Conservation (phyloP, 148 eudicot species). For the Euryodendron excelsum region DNA sequence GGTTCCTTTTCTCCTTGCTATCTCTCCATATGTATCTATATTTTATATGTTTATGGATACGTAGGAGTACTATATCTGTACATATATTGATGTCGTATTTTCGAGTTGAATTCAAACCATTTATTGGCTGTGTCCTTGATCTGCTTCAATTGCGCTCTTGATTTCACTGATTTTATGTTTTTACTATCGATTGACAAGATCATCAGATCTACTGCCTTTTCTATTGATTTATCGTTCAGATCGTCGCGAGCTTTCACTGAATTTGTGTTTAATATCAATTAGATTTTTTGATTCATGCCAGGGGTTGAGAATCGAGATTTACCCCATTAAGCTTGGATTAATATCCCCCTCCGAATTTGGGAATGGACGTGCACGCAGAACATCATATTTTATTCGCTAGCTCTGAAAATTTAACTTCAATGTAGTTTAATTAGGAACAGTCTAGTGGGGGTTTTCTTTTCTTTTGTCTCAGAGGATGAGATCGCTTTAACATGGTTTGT, state of each 20-base stretch:
- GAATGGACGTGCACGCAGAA: no score
- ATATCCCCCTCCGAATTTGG: background rate
- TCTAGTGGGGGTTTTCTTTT: background rate
- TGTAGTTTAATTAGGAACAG: no score
- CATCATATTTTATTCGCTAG: no score
- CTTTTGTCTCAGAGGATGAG: background rate
- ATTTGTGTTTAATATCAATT: background rate
- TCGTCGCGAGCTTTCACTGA: background rate
- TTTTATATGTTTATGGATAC: background rate
- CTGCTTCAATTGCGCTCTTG: background rate
- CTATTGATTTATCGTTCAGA: background rate
- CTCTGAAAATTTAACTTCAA: no score
- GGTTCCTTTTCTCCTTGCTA: conserved; percentile 29
- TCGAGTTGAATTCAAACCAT: background rate
- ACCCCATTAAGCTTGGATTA: background rate
- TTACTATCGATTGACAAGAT: background rate
- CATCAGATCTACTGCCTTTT: background rate
- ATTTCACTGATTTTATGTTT: background rate
- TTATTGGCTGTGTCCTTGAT: background rate
- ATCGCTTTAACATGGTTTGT: background rate
- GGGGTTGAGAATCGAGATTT: background rate
- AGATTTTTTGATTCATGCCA: background rate
- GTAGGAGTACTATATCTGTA: background rate
- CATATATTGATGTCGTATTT: background rate
- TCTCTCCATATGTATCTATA: background rate